A percentile compares a stretch with the other conserved stretches of the same genome.
Conservation (phyloP, 306 rosid species). For the Senna tora region DNA sequence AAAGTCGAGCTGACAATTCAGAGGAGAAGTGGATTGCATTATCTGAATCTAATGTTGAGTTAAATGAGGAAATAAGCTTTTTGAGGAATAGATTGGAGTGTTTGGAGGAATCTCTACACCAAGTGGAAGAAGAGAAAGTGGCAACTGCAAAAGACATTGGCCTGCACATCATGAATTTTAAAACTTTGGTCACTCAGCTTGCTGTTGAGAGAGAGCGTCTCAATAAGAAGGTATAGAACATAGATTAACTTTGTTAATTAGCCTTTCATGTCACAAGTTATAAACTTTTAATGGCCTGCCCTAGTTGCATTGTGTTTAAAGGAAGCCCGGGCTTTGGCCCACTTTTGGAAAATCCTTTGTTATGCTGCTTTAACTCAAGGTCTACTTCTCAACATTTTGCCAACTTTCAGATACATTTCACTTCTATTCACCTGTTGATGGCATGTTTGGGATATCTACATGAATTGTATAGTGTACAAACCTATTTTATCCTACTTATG, state of each 20-base stretch:
- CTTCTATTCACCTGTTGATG: not conserved
- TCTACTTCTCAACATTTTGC: constrained; percentile 19
- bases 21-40: constrained; percentile 74
- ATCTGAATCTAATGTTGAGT: constrained; percentile 73
- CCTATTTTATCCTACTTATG: not conserved
- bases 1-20: constrained; percentile 66
- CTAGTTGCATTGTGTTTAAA: not conserved
- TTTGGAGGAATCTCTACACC: constrained; percentile 74
- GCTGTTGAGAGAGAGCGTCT: constrained; percentile 95
- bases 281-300: not conserved
- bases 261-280: constrained; percentile 20
- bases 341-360: not conserved
- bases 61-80: constrained; percentile 70
- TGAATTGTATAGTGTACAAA: not conserved
- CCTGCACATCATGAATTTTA: constrained; percentile 55
- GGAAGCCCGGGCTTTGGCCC: constrained; percentile 1
- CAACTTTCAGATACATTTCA: not conserved
- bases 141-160: constrained; percentile 74
- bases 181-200: constrained; percentile 66
- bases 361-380: constrained; percentile 4
- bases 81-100: constrained; percentile 60
- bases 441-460: constrained; percentile 20
- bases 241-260: constrained; percentile 31
- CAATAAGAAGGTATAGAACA: constrained; percentile 80
- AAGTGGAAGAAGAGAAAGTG: constrained; percentile 66